Evolutionary conservation across 805 yeast species (phyloP).

Genomic region (Teunomyces atbi): DNA sequence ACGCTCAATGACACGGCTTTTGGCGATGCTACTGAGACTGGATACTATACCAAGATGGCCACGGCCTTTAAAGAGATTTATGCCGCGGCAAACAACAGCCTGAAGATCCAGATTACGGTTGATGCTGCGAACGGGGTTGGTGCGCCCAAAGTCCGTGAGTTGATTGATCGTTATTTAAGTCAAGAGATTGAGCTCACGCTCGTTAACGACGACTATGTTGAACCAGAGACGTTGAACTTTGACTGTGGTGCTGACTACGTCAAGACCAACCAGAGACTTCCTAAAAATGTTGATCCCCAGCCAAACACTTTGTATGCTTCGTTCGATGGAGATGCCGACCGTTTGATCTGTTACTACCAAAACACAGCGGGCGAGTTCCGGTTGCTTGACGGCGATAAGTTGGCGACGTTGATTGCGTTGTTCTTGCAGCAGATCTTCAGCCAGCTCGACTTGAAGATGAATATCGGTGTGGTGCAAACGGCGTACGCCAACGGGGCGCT

Average conservation of each 20-base stretch:
- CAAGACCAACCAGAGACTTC: constrained; percentile 81
- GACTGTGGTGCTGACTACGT: constrained; percentile 96
- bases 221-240: constrained; percentile 62
- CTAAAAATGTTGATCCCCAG: constrained; percentile 52
- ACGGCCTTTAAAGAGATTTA: constrained; percentile 49
- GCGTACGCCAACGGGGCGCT: constrained; percentile 97
- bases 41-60: constrained; percentile 67
- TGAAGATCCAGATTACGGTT: constrained; percentile 52
- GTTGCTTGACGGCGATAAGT: constrained; percentile 88
- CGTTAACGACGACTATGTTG: constrained; percentile 53
- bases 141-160: constrained; percentile 61
- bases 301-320: constrained; percentile 65
- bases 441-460: constrained; percentile 43
- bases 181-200: constrained; percentile 40
- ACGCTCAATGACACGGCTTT: constrained; percentile 62
- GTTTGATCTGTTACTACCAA: constrained; percentile 78
- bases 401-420: constrained; percentile 78
- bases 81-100: constrained; percentile 16
- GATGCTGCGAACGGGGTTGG: constrained; percentile 99
- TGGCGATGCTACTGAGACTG: constrained; percentile 62
- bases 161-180: constrained; percentile 43
- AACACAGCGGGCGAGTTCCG: constrained; percentile 40
- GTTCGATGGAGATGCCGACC: constrained; percentile 96
- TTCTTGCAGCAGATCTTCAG: constrained; percentile 54
- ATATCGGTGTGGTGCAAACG: constrained; percentile 89